A percentile compares a stretch with the other conserved stretches of the same genome.
These are phyloP conservation scores for Ceratobasidium sp. DNA, from an alignment of 1,284 basidiomycete genomes.

Conservation along the genomic window DNA sequence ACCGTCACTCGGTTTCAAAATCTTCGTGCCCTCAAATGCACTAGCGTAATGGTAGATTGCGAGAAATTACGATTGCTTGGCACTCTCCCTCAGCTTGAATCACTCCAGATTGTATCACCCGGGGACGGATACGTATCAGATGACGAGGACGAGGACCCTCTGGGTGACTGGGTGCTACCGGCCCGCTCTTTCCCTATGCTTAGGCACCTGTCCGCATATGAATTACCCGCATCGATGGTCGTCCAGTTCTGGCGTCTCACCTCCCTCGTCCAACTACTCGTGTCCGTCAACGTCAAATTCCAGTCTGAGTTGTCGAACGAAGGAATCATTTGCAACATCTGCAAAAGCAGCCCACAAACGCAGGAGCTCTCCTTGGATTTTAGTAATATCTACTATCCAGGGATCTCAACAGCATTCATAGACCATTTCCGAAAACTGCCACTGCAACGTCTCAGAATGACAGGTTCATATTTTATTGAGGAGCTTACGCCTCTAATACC, in stretches of 20 bases:
- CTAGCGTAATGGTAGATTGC: not conserved
- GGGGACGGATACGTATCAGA: not conserved
- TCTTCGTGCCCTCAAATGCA: conserved; percentile 10
- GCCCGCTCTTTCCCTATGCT: not conserved
- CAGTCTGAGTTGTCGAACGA: not conserved
- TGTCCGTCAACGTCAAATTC: not conserved
- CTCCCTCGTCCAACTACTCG: not conserved
- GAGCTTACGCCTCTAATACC: not conserved
- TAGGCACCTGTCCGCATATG: not conserved
- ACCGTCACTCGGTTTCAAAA: not conserved
- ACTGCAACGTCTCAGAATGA: conserved; percentile 1
- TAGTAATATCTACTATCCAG: not conserved
- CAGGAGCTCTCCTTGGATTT: not conserved
- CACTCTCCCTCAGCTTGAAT: conserved; percentile 20
- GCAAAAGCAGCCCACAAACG: not conserved
- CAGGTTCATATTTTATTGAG: not conserved
- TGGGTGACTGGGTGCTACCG: not conserved
- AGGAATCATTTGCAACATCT: not conserved
- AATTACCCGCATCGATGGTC: not conserved
- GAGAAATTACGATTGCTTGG: not conserved
- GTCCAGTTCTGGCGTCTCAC: not conserved
- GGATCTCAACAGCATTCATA: not conserved
- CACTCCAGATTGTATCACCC: not conserved
- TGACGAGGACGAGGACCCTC: not conserved
- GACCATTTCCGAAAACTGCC: not conserved